Evolutionary conservation across 1,284 basidiomycete genomes (phyloP).

Genomic region (Ustilago tritici): DNA sequence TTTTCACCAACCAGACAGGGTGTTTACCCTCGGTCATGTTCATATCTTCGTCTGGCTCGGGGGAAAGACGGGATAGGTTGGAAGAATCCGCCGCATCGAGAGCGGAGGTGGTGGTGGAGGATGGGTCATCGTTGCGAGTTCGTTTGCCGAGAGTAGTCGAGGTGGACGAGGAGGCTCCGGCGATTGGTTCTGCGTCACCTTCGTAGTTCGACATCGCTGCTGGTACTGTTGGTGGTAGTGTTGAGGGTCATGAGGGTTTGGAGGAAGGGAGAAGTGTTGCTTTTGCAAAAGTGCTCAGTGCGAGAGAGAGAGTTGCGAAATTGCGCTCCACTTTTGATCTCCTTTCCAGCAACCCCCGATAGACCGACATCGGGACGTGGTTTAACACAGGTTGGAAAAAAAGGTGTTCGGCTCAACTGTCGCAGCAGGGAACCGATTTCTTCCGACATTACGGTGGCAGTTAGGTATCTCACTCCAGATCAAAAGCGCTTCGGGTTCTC

Average conservation of each 20-base stretch:
- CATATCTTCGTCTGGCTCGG: constrained; percentile 68
- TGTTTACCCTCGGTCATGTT: constrained; percentile 53
- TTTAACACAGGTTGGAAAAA: neutral
- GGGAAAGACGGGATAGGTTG: constrained; percentile 37
- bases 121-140: constrained; percentile 7
- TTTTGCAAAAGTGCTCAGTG: neutral
- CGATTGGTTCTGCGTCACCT: constrained; percentile 53
- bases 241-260: neutral
- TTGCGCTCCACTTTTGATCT: constrained; percentile 12
- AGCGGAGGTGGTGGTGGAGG: neutral
- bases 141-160: constrained; percentile 39
- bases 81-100: constrained; percentile 1
- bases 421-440: neutral
- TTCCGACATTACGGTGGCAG: neutral
- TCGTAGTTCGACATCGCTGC: constrained; percentile 50
- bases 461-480: constrained; percentile 22
- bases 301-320: neutral
- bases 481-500: constrained; percentile 41
- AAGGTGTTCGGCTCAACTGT: neutral
- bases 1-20: constrained; percentile 69
- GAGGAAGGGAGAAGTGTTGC: neutral
- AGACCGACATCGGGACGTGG: neutral
- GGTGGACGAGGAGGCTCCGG: constrained; percentile 30
- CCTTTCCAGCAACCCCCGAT: neutral
- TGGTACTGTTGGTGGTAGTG: neutral